These are phyloP conservation scores for Orbilia javanica DNA, from an alignment of 2,329 filamentous ascomycete genomes.

Conservation along the genomic window DNA sequence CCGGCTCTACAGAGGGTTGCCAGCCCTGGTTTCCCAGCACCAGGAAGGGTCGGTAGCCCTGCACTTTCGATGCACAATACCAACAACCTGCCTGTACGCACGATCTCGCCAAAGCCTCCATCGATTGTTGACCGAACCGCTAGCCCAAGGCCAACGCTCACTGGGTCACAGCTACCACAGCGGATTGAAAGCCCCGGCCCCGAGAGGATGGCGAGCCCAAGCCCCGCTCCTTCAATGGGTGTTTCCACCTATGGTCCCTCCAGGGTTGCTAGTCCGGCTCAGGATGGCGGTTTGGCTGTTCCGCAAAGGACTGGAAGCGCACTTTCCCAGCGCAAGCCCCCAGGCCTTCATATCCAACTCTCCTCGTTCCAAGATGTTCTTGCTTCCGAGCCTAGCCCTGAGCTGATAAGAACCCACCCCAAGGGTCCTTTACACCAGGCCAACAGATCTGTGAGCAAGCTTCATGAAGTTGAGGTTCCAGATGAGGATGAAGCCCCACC, in stretches of 20 bases:
- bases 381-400: slow-evolving; percentile 51
- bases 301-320: slow-evolving; percentile 54
- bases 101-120: slow-evolving; percentile 49
- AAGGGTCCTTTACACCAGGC: slow-evolving; percentile 46
- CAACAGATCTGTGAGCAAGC: slow-evolving; percentile 56
- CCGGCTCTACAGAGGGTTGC: slow-evolving; percentile 50
- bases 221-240: slow-evolving; percentile 51
- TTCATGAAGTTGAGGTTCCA: slow-evolving; percentile 52
- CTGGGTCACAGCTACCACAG: slow-evolving; percentile 23
- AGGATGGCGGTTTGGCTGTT: slow-evolving; percentile 40
- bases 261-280: slow-evolving; percentile 51
- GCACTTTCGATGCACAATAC: slow-evolving; percentile 38
- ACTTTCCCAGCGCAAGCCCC: slow-evolving; percentile 54
- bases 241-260: slow-evolving; percentile 43
- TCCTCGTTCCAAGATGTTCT: slow-evolving; percentile 57
- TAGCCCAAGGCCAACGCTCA: slow-evolving; percentile 33
- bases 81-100: slow-evolving; percentile 34
- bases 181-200: slow-evolving; percentile 53
- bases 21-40: slow-evolving; percentile 48
- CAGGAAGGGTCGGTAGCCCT: slow-evolving; percentile 54
- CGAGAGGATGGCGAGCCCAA: slow-evolving; percentile 49
- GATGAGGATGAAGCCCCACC: slow-evolving; percentile 42
- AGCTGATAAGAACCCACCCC: slow-evolving; percentile 38
- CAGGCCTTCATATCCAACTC: slow-evolving; percentile 53
- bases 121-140: slow-evolving; percentile 39